A percentile compares a stretch with the other conserved stretches of the same genome.
phyloP scores from a whole-genome alignment of 176 grass and related monocot genomes.

The Avena insularis region DNA sequence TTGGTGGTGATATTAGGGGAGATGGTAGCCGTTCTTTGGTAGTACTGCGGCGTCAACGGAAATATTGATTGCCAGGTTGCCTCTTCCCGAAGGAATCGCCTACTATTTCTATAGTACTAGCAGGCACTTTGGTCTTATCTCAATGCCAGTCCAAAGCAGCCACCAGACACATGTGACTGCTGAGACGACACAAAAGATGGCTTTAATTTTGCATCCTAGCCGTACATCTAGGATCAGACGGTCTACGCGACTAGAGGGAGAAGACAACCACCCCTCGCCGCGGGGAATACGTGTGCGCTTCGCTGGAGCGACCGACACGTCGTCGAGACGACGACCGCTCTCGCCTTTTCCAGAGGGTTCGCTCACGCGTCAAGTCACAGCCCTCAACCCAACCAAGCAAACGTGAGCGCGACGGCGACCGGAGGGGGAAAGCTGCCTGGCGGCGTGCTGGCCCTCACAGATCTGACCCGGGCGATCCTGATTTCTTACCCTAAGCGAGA shows the following conservation, averaged over 20 bases:
- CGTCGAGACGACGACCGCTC: not conserved
- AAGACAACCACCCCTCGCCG: not conserved
- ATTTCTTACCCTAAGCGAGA: not conserved
- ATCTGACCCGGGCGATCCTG: slow-evolving; percentile 16
- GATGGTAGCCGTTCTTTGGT: slow-evolving; percentile 8
- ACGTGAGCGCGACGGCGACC: slow-evolving; percentile 7
- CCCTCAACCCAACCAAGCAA: slow-evolving; percentile 10
- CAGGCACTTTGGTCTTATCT: not conserved
- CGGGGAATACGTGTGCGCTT: not conserved
- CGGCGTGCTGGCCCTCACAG: not conserved
- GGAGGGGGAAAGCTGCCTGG: not conserved
- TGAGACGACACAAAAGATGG: not conserved
- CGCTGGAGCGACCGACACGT: slow-evolving; percentile 41
- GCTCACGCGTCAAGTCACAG: slow-evolving; percentile 44
- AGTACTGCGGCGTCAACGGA: slow-evolving; percentile 6
- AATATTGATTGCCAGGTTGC: not conserved
- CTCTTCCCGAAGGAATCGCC: slow-evolving; percentile 2
- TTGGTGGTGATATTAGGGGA: not conserved
- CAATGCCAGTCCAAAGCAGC: not conserved
- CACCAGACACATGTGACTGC: not conserved
- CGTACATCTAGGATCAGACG: slow-evolving; percentile 27
- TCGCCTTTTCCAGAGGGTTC: slow-evolving; percentile 24
- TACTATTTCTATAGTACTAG: not conserved
- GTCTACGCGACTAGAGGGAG: not conserved
- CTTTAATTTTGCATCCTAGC: not conserved